Base-by-base conservation (phyloP, 345 rosid species). In the Lepidium aucheri region DNA sequence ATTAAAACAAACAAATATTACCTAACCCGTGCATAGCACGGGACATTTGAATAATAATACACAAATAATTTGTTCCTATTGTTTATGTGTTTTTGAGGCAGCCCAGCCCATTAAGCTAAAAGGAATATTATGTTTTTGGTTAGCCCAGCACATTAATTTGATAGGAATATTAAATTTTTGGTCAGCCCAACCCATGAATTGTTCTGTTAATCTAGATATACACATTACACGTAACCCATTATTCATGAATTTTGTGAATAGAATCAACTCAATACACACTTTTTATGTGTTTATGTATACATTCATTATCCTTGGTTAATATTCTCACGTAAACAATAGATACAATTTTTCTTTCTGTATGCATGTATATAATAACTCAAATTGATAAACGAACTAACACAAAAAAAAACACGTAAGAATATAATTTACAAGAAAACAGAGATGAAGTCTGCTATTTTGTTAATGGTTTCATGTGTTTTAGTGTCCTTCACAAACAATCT, bases 231-330 rank as follows among this genome's bases (percentile, higher is more conserved):
- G 22, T 9, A 41, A 42, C 51, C 18, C 38, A 44, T 5, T 12
- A 50, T 49, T 36, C 6, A 36, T 49, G 16, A 24, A 16, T 50
- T 63, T 49, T 36, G 15, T 63, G 38, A 50, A 39, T 16, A 11
- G 59, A 64, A 59, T 63, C 46, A 49, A 64, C 68, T 63, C 46
- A 49, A 40, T 16, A 12, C 69, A 64, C 59, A 64, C 39, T 15
- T 63, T 39, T 60, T 16, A 2, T 61, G 43, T 33, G 49, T 44
- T 30, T 4, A 12, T 43, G 41, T 28, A 10, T 13, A 10, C 60
- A 40, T 52, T 51, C 69, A 7, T 40, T 40, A 52, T 4, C 8
- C 28, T 52, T 28, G 1, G 1, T 40, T 52, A 42, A 4, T 40
- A 12, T 52, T 40, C 41, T 30, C 30, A 52, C 41, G 60, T 40